phyloP scores from a whole-genome alignment of 2,329 filamentous ascomycete genomes.

The Alternaria brassicae region DNA sequence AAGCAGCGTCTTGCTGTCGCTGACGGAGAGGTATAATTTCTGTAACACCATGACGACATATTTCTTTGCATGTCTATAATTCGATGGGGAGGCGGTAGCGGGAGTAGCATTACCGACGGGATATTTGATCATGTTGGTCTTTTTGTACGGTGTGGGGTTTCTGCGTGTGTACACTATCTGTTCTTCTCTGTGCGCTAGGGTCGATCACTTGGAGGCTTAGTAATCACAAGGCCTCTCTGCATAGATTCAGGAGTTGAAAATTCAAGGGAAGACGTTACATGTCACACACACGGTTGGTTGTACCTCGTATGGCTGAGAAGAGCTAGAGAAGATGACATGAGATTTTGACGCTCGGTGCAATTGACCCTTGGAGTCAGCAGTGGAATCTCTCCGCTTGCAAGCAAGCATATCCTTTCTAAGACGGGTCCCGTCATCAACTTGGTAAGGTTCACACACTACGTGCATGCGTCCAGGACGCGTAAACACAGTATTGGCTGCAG shows the following conservation, averaged over 20 bases:
- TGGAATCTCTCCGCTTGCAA: neutral
- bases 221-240: constrained; percentile 11
- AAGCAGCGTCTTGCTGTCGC: constrained; percentile 59
- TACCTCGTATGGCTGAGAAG: neutral
- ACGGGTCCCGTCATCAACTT: neutral
- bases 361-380: neutral
- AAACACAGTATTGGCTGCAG: neutral
- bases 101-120: neutral
- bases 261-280: constrained; percentile 14
- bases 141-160: constrained; percentile 6
- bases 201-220: constrained; percentile 4
- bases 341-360: constrained; percentile 7
- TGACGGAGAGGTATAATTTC: constrained; percentile 50
- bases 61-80: constrained; percentile 20
- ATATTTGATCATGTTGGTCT: constrained; percentile 5
- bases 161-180: constrained; percentile 26
- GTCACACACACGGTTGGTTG: neutral
- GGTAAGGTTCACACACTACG: neutral
- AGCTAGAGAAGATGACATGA: neutral
- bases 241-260: constrained; percentile 24
- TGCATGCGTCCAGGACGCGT: neutral
- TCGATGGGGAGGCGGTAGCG: constrained; percentile 1
- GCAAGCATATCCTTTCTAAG: neutral
- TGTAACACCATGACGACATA: constrained; percentile 17
- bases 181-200: constrained; percentile 13